A percentile compares a stretch with the other conserved stretches of the same genome.
Conservation (phyloP, 202 grass and related monocot genomes). For the Dendrocalamus latiflorus region DNA sequence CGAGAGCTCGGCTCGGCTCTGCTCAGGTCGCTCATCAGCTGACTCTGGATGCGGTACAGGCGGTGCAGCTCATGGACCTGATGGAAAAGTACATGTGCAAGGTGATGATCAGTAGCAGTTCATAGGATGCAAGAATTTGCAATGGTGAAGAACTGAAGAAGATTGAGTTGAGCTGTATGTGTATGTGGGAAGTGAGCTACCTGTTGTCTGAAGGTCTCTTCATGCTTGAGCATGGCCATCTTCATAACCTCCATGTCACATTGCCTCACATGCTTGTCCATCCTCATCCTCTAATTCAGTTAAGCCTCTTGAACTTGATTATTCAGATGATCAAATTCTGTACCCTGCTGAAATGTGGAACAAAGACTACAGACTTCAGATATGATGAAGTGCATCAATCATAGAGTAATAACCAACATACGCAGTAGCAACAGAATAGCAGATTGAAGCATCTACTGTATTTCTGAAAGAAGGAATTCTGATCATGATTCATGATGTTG, state of each 20-base stretch:
- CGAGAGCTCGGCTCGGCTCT: too few species aligned
- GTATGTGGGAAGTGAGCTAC: too few species aligned
- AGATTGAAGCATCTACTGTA: too few species aligned
- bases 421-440: neutral
- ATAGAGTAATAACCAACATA: too few species aligned
- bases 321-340: neutral
- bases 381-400: neutral
- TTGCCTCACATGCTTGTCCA: slow-evolving; percentile 65
- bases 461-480: too few species aligned
- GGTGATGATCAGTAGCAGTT: slow-evolving; percentile 14
- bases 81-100: neutral
- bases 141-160: too few species aligned
- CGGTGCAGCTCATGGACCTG: slow-evolving; percentile 92
- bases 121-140: too few species aligned
- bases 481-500: too few species aligned
- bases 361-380: neutral
- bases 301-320: slow-evolving; percentile 3
- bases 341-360: neutral
- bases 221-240: slow-evolving; percentile 91
- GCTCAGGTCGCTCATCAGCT: slow-evolving; percentile 85
- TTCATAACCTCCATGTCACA: slow-evolving; percentile 89
- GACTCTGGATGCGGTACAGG: slow-evolving; percentile 78
- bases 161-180: too few species aligned
- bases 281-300: slow-evolving; percentile 17
- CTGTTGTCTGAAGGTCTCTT: too few species aligned